Evolutionary conservation across 2,329 filamentous ascomycete species (phyloP), one percentile per base, ranked within the genome.

Genomic region (Pseudocercospora ulei): DNA sequence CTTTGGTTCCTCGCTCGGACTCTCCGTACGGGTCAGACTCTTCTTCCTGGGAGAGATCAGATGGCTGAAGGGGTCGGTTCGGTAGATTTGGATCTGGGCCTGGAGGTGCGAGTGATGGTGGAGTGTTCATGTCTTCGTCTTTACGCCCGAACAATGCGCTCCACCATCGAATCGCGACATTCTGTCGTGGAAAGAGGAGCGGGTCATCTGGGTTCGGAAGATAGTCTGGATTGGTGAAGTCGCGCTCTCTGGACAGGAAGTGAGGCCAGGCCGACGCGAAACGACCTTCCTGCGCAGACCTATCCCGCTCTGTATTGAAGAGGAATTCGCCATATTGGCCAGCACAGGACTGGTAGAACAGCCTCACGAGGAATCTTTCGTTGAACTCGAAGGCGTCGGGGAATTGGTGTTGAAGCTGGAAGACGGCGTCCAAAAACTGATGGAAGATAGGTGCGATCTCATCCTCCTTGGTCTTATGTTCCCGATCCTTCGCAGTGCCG

Each of bases 291-390:
- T 58, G 28, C 38, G 51, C 35, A 9, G 75, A 67, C 3, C 90
- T 78, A 54, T 94, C 82, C 56, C 86, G 90, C 60, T 98, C 90
- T 39, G 77, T 92, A 64, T 98, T 95, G 63, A 83, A 94, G 3
- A 98, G 70, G 59, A 98, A 98, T 0, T 88, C 95, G 29, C 90
- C 90, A 48, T 95, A 98, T 59, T 98, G 90, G 50, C 87, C 94
- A 0, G 88, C 88, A 58, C 96, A 88, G 1, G 93, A 72, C 59
- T 98, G 90, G 57, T 96, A 98, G 1, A 96, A 69, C 2, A 98
- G 68, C 12, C 90, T 77, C 16, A 85, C 75, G 4, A 98, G 66
- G 61, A 98, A 96, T 3, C 88, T 78, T 59, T 96, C 90, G 51
- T 93, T 96, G 63, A 86, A 98, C 60, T 98, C 88, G 57, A 98